A percentile compares a stretch with the other conserved stretches of the same genome.
phyloP scores from a whole-genome alignment of 768 basidiomycete species.

The Tylopilus sp. region DNA sequence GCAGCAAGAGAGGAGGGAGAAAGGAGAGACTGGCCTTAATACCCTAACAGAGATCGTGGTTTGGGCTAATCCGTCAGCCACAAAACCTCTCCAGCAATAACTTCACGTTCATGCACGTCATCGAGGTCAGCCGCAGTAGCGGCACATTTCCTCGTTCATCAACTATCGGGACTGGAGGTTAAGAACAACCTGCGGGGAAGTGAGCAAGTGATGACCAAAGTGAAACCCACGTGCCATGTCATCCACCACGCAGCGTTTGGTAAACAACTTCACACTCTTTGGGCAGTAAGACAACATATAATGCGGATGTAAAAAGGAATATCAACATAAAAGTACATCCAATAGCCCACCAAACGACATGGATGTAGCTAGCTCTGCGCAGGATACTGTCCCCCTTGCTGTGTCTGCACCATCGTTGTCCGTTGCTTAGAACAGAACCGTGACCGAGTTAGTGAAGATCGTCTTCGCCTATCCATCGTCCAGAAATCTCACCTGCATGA shows the following conservation, averaged over 20 bases:
- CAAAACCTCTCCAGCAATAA: background rate
- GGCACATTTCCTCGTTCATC: background rate
- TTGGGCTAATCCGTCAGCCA: background rate
- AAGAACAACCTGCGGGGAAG: background rate
- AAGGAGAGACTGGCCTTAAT: slow-evolving; percentile 9
- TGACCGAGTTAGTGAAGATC: slow-evolving; percentile 1
- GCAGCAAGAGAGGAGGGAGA: background rate
- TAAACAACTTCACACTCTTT: slow-evolving; percentile 3
- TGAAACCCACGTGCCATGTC: background rate
- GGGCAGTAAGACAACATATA: background rate
- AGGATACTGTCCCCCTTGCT: slow-evolving; percentile 31
- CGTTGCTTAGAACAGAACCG: slow-evolving; percentile 12
- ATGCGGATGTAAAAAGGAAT: slow-evolving; percentile 2
- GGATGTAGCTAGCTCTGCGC: slow-evolving; percentile 28
- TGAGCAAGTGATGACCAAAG: background rate
- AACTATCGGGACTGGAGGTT: background rate
- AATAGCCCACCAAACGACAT: slow-evolving; percentile 12
- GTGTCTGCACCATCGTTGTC: slow-evolving; percentile 26
- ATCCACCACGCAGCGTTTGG: background rate
- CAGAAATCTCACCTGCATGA: slow-evolving; percentile 32
- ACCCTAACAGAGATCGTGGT: background rate
- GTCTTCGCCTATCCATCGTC: background rate
- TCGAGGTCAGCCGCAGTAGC: background rate
- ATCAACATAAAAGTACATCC: slow-evolving; percentile 16
- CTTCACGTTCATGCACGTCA: background rate